Conservation (phyloP, 2,329 filamentous ascomycete species). For the Nemania bipapillata region DNA sequence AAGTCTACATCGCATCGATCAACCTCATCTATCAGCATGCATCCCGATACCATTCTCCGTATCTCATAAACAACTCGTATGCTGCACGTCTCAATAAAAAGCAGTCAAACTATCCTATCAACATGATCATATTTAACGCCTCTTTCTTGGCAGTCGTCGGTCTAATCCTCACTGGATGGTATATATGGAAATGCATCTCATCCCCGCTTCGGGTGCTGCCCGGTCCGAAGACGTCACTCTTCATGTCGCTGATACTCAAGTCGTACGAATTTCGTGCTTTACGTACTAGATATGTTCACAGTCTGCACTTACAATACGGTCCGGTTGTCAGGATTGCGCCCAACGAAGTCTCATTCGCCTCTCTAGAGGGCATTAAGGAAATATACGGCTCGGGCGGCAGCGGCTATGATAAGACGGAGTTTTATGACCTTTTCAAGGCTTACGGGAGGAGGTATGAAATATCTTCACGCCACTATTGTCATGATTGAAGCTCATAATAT, state of each 20-base stretch:
- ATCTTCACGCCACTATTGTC: background rate
- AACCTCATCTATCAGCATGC: background rate
- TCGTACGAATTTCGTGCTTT: constrained; percentile 66
- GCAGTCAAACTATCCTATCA: background rate
- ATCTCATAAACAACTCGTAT: background rate
- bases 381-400: constrained; percentile 71
- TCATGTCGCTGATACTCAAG: constrained; percentile 64
- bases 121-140: constrained; percentile 46
- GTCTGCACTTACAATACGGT: constrained; percentile 65
- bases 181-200: constrained; percentile 47
- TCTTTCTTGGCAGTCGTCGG: constrained; percentile 36
- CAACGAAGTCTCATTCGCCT: constrained; percentile 69
- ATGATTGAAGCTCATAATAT: constrained; percentile 16
- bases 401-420: constrained; percentile 73
- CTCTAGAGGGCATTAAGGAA: constrained; percentile 66
- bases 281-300: constrained; percentile 66
- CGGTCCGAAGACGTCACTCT: constrained; percentile 60
- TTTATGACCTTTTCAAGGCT: constrained; percentile 70
- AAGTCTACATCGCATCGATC: background rate
- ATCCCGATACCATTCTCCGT: background rate
- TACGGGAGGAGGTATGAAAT: constrained; percentile 66
- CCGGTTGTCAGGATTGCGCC: constrained; percentile 68
- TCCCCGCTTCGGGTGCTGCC: constrained; percentile 59
- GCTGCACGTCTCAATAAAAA: background rate
- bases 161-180: constrained; percentile 37